Evolutionary conservation across 73 alveolate species (phyloP).

Genomic region (Symbiodinium pilosum): DNA sequence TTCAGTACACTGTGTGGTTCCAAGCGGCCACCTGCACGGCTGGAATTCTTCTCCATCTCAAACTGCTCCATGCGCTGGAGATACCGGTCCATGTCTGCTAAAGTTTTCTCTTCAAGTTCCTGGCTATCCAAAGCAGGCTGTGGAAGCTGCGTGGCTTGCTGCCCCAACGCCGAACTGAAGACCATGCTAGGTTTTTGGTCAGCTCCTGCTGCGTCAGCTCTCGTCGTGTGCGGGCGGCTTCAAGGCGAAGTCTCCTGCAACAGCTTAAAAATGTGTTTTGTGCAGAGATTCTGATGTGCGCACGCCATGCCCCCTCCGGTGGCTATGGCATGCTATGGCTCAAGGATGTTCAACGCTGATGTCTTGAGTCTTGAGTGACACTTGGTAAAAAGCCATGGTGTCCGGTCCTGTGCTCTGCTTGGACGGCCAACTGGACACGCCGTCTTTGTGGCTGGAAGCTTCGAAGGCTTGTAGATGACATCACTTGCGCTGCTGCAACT

Average conservation of each 20-base stretch:
- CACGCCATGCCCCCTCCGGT: not conserved
- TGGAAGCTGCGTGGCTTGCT: not conserved
- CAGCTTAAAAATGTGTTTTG: not conserved
- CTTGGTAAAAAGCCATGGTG: no score
- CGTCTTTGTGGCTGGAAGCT: conserved; percentile 55
- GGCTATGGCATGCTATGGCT: not conserved
- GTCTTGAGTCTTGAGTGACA: not conserved
- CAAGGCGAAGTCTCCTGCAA: conserved; percentile 41
- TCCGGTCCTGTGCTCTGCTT: conserved; percentile 66
- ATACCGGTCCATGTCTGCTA: conserved; percentile 23
- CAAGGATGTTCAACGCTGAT: not conserved
- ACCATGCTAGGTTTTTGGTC: not conserved
- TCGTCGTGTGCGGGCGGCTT: conserved; percentile 53
- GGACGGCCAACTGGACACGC: conserved; percentile 51
- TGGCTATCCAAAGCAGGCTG: not conserved
- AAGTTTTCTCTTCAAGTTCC: not conserved
- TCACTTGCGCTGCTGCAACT: not conserved
- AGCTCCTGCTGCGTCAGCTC: conserved; percentile 37
- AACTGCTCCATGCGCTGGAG: conserved; percentile 35
- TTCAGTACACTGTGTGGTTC: no score
- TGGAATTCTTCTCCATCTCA: not conserved
- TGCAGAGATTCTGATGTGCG: not conserved
- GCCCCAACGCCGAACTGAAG: not conserved
- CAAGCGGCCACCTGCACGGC: not conserved
- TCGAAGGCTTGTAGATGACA: not conserved